Conservation (phyloP, 108 stramenopile species). For the Cyclotella atomus region DNA sequence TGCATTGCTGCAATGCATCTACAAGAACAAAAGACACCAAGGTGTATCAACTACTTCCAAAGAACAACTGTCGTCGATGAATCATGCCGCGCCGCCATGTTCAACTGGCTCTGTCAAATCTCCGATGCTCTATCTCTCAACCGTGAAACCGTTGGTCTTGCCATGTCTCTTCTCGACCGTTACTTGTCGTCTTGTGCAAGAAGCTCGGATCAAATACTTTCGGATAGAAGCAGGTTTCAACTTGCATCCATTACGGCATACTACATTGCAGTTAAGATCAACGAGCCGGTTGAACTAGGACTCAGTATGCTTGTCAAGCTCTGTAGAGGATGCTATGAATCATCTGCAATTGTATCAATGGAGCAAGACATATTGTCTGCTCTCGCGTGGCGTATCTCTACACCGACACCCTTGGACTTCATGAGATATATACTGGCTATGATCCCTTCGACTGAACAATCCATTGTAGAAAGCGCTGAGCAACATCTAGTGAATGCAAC, state of each 20-base stretch:
- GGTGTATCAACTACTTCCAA: slow-evolving; percentile 32
- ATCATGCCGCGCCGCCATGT: slow-evolving; percentile 43
- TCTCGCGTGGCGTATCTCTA: slow-evolving; percentile 45
- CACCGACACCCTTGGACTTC: slow-evolving; percentile 48
- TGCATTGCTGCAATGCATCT: slow-evolving; percentile 33
- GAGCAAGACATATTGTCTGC: slow-evolving; percentile 47
- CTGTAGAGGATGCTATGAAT: slow-evolving; percentile 34
- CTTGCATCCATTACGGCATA: slow-evolving; percentile 72
- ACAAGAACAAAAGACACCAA: slow-evolving; percentile 17
- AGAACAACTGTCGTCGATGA: slow-evolving; percentile 17
- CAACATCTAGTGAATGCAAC: slow-evolving; percentile 22
- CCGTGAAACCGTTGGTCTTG: slow-evolving; percentile 63
- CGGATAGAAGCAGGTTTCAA: slow-evolving; percentile 54
- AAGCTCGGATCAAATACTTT: slow-evolving; percentile 6
- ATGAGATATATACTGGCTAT: slow-evolving; percentile 35
- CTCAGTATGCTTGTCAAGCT: slow-evolving; percentile 34
- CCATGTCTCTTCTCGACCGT: slow-evolving; percentile 60
- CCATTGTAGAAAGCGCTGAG: background rate
- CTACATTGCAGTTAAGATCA: slow-evolving; percentile 77
- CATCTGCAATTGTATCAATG: slow-evolving; percentile 31
- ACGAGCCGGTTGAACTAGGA: slow-evolving; percentile 52
- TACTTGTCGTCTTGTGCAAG: slow-evolving; percentile 33
- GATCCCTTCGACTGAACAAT: slow-evolving; percentile 8
- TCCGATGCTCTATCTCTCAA: slow-evolving; percentile 28
- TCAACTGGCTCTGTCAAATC: slow-evolving; percentile 42